These are phyloP conservation scores for Trypanosoma avium DNA, from an alignment of 208 protist genomes.

Conservation along the genomic window DNA sequence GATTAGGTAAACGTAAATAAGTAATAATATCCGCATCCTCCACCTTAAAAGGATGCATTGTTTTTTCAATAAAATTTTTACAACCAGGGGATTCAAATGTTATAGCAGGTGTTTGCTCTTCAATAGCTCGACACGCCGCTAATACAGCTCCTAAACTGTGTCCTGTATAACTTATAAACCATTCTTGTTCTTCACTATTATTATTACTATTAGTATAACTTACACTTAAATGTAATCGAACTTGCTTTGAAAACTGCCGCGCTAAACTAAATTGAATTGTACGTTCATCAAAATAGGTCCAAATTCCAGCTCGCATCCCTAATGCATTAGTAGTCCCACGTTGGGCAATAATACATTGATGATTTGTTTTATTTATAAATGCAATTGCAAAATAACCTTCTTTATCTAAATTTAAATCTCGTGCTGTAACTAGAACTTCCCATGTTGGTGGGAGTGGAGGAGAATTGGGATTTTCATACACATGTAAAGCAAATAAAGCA, in stretches of 20 bases:
- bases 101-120: conserved; percentile 76
- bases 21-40: conserved; percentile 64
- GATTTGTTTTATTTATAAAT: conserved; percentile 64
- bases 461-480: conserved; percentile 54
- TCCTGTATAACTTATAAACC: conserved; percentile 84
- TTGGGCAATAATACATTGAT: conserved; percentile 84
- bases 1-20: conserved; percentile 85
- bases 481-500: conserved; percentile 67
- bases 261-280: conserved; percentile 87
- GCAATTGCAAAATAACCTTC: conserved; percentile 88
- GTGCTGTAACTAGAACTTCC: conserved; percentile 63
- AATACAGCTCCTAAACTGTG: conserved; percentile 91
- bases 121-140: conserved; percentile 70
- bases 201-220: too few relatives aligned
- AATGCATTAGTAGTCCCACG: conserved; percentile 85
- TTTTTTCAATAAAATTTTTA: conserved; percentile 70
- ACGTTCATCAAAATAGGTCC: conserved; percentile 90
- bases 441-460: conserved; percentile 62
- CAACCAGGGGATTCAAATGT: conserved; percentile 89
- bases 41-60: conserved; percentile 30
- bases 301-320: conserved; percentile 77
- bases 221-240: conserved; percentile 47
- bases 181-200: conserved; percentile 31
- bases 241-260: conserved; percentile 82
- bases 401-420: conserved; percentile 66